Evolutionary conservation across 1,284 basidiomycete genomes (phyloP).

Genomic region (Cryptococcus sp.): DNA sequence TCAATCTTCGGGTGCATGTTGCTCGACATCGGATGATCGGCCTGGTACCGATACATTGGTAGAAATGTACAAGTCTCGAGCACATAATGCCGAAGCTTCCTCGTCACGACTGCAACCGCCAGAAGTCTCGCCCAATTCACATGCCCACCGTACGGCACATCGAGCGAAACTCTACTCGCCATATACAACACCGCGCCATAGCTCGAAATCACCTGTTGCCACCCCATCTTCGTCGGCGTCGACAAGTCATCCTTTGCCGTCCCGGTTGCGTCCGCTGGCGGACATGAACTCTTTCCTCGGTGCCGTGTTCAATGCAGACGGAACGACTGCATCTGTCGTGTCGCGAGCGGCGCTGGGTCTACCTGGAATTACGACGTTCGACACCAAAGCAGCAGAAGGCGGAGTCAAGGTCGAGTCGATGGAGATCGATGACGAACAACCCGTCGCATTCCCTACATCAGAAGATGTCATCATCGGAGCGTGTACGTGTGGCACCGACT

Average conservation of each 20-base stretch:
- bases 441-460: constrained; percentile 37
- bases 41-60: constrained; percentile 19
- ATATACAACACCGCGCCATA: constrained; percentile 28
- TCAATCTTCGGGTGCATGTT: too few species aligned
- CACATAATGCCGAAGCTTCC: constrained; percentile 1
- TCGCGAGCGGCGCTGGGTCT: constrained; percentile 39
- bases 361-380: constrained; percentile 38
- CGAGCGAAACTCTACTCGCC: constrained; percentile 48
- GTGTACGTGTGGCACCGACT: constrained; percentile 47
- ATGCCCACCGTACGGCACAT: constrained; percentile 41
- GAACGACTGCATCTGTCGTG: constrained; percentile 28
- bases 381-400: constrained; percentile 30
- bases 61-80: constrained; percentile 33
- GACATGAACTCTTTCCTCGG: constrained; percentile 40
- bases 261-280: constrained; percentile 30
- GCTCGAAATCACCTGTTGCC: background rate
- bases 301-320: constrained; percentile 40
- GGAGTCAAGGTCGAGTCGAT: constrained; percentile 33
- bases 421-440: constrained; percentile 20
- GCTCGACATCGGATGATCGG: too few species aligned
- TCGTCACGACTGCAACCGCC: constrained; percentile 1
- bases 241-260: constrained; percentile 13
- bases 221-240: background rate
- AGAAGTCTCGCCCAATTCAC: constrained; percentile 28
- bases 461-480: constrained; percentile 43